Conservation (phyloP, 805 yeast species). For the Lipomyces starkeyi region DNA sequence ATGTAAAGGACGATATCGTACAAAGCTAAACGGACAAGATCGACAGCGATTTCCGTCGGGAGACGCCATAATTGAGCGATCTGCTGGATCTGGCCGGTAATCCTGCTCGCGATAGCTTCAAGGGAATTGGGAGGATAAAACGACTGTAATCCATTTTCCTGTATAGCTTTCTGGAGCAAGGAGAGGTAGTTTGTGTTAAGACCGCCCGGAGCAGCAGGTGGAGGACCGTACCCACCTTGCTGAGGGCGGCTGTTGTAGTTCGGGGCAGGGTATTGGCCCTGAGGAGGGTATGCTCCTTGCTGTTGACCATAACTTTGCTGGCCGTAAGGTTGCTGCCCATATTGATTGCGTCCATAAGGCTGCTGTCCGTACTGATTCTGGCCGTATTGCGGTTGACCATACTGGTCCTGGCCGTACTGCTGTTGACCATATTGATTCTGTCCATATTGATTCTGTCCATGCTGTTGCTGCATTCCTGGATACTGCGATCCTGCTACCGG, state of each 20-base stretch:
- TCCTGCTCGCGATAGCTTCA: slow-evolving; percentile 41
- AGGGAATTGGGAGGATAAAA: slow-evolving; percentile 44
- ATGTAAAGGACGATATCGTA: slow-evolving; percentile 44
- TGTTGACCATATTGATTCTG: slow-evolving; percentile 29
- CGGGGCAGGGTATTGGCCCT: slow-evolving; percentile 18
- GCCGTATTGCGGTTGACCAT: slow-evolving; percentile 16
- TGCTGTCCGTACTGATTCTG: slow-evolving; percentile 25
- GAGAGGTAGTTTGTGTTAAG: slow-evolving; percentile 33
- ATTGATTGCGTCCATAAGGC: no score
- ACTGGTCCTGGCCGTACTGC: slow-evolving; percentile 6
- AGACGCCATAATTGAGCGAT: slow-evolving; percentile 42
- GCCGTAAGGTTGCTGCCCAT: slow-evolving; percentile 18
- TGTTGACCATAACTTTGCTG: slow-evolving; percentile 19
- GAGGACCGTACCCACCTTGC: slow-evolving; percentile 5
- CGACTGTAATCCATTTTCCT: slow-evolving; percentile 41
- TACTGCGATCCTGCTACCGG: background rate
- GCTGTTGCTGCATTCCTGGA: slow-evolving; percentile 10
- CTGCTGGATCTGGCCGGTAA: slow-evolving; percentile 34
- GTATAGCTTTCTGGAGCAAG: slow-evolving; percentile 39
- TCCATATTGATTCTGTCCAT: slow-evolving; percentile 27
- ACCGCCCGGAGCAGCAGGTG: slow-evolving; percentile 10
- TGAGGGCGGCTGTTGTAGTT: no score
- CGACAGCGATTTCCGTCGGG: slow-evolving; percentile 44
- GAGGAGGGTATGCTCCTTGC: slow-evolving; percentile 21
- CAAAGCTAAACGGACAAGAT: slow-evolving; percentile 43